A percentile compares a stretch with the other conserved stretches of the same genome.
phyloP scores from a whole-genome alignment of 202 grass and related monocot genomes.

The Cymbopogon flexuosus region DNA sequence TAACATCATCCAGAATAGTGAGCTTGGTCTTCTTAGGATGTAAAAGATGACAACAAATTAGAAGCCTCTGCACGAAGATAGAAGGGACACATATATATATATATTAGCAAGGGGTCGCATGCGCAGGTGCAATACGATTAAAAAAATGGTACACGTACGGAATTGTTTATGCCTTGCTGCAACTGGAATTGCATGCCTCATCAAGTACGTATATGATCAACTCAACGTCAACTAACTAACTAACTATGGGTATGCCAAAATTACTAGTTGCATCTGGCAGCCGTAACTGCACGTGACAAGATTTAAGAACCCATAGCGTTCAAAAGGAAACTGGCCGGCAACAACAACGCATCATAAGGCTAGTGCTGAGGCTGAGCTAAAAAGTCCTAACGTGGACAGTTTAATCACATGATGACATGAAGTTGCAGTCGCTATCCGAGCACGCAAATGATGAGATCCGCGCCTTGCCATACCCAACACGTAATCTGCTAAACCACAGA shows the following conservation, averaged over 20 bases:
- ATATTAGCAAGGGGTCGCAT: background rate
- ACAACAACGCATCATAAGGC: background rate
- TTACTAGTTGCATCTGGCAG: background rate
- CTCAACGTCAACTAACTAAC: background rate
- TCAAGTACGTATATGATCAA: background rate
- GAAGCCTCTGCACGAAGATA: constrained; percentile 42
- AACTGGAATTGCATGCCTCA: background rate
- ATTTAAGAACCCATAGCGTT: background rate
- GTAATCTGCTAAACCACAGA: background rate
- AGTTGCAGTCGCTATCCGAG: background rate
- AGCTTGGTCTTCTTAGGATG: constrained; percentile 40
- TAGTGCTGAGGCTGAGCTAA: background rate
- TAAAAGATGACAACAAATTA: constrained; percentile 41
- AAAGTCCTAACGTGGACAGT: background rate
- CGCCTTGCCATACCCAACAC: no score
- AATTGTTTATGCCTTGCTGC: background rate
- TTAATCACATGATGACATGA: background rate
- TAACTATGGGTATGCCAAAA: background rate
- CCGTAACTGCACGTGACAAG: constrained; percentile 16
- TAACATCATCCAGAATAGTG: constrained; percentile 55
- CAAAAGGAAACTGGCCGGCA: background rate
- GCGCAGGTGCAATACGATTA: background rate
- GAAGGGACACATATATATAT: background rate
- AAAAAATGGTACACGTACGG: background rate
- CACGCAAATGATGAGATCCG: background rate